A percentile compares a stretch with the other conserved stretches of the same genome.
phyloP scores from a whole-genome alignment of 2,329 filamentous ascomycete species.

The Trichoderma asperellum region DNA sequence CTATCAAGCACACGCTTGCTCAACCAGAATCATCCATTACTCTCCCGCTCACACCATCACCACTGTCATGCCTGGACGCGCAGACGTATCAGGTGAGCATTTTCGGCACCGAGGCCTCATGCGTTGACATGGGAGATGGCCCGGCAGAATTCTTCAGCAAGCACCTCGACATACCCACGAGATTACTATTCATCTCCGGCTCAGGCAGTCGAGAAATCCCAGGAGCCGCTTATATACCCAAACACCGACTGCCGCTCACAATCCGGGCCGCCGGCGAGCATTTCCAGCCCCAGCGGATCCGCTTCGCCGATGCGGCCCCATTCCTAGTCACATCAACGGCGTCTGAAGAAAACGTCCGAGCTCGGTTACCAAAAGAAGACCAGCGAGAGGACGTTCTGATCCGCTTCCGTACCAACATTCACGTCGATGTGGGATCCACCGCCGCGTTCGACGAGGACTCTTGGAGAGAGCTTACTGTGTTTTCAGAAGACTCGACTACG shows the following conservation, averaged over 20 bases:
- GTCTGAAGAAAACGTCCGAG: constrained; percentile 30
- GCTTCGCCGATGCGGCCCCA: constrained; percentile 32
- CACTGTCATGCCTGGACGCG: constrained; percentile 28
- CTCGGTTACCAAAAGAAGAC: constrained; percentile 24
- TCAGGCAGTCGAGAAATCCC: constrained; percentile 31
- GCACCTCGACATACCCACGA: constrained; percentile 30
- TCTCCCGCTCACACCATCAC: constrained; percentile 32
- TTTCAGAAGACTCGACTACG: constrained; percentile 8
- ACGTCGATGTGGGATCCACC: constrained; percentile 30
- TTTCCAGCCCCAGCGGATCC: constrained; percentile 30
- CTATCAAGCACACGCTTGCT: constrained; percentile 28
- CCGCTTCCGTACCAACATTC: constrained; percentile 32
- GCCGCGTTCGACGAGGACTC: constrained; percentile 31
- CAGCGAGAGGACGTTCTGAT: constrained; percentile 30
- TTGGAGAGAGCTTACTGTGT: constrained; percentile 31
- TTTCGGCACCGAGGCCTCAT: constrained; percentile 31
- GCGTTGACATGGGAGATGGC: constrained; percentile 32
- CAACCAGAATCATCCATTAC: constrained; percentile 30
- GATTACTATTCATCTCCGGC: constrained; percentile 30
- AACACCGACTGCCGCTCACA: constrained; percentile 26
- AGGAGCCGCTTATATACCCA: constrained; percentile 30
- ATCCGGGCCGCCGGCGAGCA: constrained; percentile 26
- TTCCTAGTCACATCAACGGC: constrained; percentile 31
- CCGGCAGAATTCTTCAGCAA: constrained; percentile 32
- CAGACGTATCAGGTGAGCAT: constrained; percentile 31